Evolutionary conservation across 257 asterid genomes (phyloP), one percentile per base, ranked within the genome.

Genomic region (Primulina tabacum): DNA sequence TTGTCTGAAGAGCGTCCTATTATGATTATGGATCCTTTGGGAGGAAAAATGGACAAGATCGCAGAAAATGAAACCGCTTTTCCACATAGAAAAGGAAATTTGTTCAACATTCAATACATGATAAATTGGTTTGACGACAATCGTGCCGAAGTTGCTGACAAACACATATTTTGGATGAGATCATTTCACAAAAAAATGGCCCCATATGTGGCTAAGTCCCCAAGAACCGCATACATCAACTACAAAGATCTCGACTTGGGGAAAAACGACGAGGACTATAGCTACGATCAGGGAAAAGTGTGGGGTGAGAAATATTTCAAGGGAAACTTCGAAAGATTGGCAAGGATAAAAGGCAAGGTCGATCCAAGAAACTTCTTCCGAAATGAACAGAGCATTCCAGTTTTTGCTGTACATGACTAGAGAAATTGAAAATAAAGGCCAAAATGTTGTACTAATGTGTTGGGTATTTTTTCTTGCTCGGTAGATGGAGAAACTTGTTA

Each of bases 51-150:
- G 76, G 63, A 61, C 32, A 76, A 75, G 21, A 79, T 79, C 18
- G 33, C 82, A 3, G 65, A 67, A 38, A 20, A 52, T 50, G 75
- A 28, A 38, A 73, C 70, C 16, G 77, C 87, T 32, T 84, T 82
- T 33, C 85, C 89, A 3, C 87, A 82, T 30, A 75, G 87, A 47
- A 47, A 38, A 52, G 83, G 81, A 2, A 75, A 60, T 21, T 50
- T 79, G 21, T 82, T 66, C 57, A 75, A 73, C 12, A 52, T 84
- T 29, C 85, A 79, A 28, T 84, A 84, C 76, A 40, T 71, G 32
- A 69, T 74, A 56, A 28, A 55, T 17, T 84, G 89, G 89, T 43
- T 12, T 4, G 53, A 43, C 1, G 53, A 43, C 53, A 43, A 43
- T 43, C 6, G 53, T 3, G 53, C 53, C n/a, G 3, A 43, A 43